phyloP scores from a whole-genome alignment of 2,329 filamentous ascomycete species.

The Phialocephala sp. region DNA sequence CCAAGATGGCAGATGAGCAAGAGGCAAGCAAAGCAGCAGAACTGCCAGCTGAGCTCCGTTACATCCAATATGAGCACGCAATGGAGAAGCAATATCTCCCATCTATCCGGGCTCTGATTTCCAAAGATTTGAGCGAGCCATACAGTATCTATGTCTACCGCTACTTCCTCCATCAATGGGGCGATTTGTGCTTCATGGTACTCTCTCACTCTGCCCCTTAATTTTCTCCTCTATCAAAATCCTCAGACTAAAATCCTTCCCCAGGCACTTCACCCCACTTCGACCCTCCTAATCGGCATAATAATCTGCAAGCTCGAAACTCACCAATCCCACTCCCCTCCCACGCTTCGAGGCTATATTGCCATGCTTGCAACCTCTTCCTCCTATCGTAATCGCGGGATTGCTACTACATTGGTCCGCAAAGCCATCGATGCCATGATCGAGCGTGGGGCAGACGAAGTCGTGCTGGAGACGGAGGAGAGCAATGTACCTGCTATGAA shows the following conservation, averaged over 20 bases:
- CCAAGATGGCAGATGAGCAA: slow-evolving; percentile 22
- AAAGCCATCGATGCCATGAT: slow-evolving; percentile 92
- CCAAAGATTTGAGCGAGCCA: slow-evolving; percentile 94
- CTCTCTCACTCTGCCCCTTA: not conserved
- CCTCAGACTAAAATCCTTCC: slow-evolving; percentile 1
- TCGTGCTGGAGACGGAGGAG: slow-evolving; percentile 95
- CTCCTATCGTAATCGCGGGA: slow-evolving; percentile 79
- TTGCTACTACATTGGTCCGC: slow-evolving; percentile 87
- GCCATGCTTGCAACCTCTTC: slow-evolving; percentile 96
- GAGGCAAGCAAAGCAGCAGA: slow-evolving; percentile 14
- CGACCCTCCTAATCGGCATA: slow-evolving; percentile 78
- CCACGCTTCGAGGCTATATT: slow-evolving; percentile 86
- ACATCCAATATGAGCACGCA: slow-evolving; percentile 66
- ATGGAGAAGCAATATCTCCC: slow-evolving; percentile 73
- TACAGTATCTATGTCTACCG: slow-evolving; percentile 99
- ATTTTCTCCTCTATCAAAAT: not conserved
- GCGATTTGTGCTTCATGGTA: slow-evolving; percentile 95
- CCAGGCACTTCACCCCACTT: slow-evolving; percentile 64
- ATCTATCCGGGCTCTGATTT: slow-evolving; percentile 89
- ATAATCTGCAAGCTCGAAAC: slow-evolving; percentile 94
- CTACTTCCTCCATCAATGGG: slow-evolving; percentile 98
- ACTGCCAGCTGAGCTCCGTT: slow-evolving; percentile 56
- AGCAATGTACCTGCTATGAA: slow-evolving; percentile 89
- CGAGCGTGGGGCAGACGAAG: slow-evolving; percentile 82
- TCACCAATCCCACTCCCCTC: slow-evolving; percentile 79